Conservation (phyloP, 768 basidiomycete species). For the Hericium erinaceus region DNA sequence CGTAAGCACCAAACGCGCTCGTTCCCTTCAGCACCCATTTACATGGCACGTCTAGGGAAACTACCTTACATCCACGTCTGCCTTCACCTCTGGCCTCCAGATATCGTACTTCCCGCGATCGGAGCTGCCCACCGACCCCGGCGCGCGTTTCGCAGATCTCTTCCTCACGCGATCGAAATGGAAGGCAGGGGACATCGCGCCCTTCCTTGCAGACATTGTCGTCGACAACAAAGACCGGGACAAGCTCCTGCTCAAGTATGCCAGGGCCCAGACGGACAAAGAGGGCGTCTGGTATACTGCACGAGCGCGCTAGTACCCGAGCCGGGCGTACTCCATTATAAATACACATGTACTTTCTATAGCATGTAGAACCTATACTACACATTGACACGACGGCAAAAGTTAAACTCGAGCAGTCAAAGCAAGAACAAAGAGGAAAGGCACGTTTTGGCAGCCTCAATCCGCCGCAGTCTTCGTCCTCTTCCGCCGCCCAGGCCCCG, state of each 20-base stretch:
- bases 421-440: neutral
- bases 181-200: conserved; percentile 70
- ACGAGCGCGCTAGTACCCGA: conserved; percentile 26
- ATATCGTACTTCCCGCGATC: conserved; percentile 73
- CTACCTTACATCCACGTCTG: conserved; percentile 42
- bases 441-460: neutral
- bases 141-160: conserved; percentile 76
- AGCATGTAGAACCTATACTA: neutral
- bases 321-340: neutral
- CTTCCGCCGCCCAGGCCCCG: neutral
- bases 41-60: conserved; percentile 47
- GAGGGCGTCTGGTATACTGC: conserved; percentile 70
- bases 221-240: conserved; percentile 84
- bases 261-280: conserved; percentile 62
- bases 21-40: neutral
- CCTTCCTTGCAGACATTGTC: conserved; percentile 76
- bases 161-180: conserved; percentile 75
- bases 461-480: neutral
- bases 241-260: conserved; percentile 79
- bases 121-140: conserved; percentile 65
- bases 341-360: neutral
- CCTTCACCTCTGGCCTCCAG: conserved; percentile 23
- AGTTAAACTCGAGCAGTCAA: neutral
- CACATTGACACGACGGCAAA: neutral
- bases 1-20: conserved; percentile 32